These are phyloP conservation scores for Crithidia expoeki DNA, from an alignment of 208 protist species.

Conservation along the genomic window DNA sequence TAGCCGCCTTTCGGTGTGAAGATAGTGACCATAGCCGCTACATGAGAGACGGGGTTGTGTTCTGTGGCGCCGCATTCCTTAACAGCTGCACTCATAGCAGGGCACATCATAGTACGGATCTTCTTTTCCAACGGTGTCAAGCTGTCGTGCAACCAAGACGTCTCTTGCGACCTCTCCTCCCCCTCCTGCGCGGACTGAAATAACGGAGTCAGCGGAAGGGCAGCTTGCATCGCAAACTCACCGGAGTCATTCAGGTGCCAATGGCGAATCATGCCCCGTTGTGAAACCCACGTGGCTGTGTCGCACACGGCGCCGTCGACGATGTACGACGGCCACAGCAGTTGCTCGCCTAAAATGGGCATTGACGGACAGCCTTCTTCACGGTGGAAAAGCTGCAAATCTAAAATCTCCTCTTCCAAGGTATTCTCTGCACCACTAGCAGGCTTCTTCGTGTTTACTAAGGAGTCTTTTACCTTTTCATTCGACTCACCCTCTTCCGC, in stretches of 20 bases:
- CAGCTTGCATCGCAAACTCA: slow-evolving; percentile 87
- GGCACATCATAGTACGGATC: slow-evolving; percentile 5
- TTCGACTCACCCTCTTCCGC: slow-evolving; percentile 3
- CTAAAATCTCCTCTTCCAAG: slow-evolving; percentile 44
- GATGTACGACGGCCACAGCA: slow-evolving; percentile 82
- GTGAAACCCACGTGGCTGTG: slow-evolving; percentile 80
- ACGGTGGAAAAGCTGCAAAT: slow-evolving; percentile 92
- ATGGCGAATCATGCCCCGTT: slow-evolving; percentile 75
- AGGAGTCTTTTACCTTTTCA: too few relatives aligned
- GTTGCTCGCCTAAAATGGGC: slow-evolving; percentile 56
- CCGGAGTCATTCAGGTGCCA: slow-evolving; percentile 93
- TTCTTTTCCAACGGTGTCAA: background rate
- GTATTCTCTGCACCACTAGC: slow-evolving; percentile 1
- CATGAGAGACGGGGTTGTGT: slow-evolving; percentile 4
- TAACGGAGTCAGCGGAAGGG: slow-evolving; percentile 77
- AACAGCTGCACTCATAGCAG: slow-evolving; percentile 3
- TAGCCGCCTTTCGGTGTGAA: slow-evolving; percentile 83
- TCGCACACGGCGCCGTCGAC: slow-evolving; percentile 82
- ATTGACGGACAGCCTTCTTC: slow-evolving; percentile 51
- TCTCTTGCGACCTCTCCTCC: too few relatives aligned
- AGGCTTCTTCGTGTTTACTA: slow-evolving; percentile 17
- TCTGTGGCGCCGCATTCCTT: too few relatives aligned
- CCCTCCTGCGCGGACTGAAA: too few relatives aligned
- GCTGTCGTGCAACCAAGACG: slow-evolving; percentile 1
- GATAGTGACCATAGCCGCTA: slow-evolving; percentile 72